A percentile compares a stretch with the other conserved stretches of the same genome.
Conservation (phyloP, 805 yeast species). For the Torulaspora quercuum region DNA sequence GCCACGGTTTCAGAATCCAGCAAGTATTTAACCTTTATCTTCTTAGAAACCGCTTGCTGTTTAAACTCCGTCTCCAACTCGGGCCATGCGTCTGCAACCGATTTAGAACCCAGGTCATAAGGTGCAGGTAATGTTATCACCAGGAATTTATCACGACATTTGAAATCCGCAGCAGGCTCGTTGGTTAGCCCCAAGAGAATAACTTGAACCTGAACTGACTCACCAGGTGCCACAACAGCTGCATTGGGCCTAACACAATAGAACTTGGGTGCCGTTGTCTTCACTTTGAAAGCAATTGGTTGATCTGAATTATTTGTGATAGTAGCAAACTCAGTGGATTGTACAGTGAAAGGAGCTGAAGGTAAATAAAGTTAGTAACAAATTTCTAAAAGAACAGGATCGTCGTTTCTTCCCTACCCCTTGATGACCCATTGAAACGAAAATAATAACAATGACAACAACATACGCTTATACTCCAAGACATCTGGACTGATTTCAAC, state of each 20-base stretch:
- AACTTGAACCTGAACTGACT: constrained; percentile 67
- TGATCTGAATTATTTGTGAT: constrained; percentile 55
- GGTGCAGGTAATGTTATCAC: constrained; percentile 82
- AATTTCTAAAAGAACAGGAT: background rate
- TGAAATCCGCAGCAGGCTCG: constrained; percentile 69
- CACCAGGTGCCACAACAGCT: constrained; percentile 71
- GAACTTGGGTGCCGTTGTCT: constrained; percentile 95
- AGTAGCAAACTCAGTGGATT: constrained; percentile 56
- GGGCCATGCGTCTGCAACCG: constrained; percentile 74
- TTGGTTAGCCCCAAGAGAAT: constrained; percentile 79
- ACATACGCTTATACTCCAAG: constrained; percentile 78
- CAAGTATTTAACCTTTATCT: constrained; percentile 59
- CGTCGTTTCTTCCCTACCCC: constrained; percentile 4
- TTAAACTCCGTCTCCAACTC: constrained; percentile 59
- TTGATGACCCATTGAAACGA: constrained; percentile 3
- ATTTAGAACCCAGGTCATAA: constrained; percentile 49
- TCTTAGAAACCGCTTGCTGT: constrained; percentile 55
- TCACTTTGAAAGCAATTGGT: constrained; percentile 85
- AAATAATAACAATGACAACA: constrained; percentile 3
- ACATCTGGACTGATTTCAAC: constrained; percentile 72
- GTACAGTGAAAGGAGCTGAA: constrained; percentile 70
- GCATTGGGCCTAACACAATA: constrained; percentile 97
- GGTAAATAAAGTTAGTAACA: constrained; percentile 4
- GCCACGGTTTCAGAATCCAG: constrained; percentile 21
- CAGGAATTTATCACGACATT: constrained; percentile 89